phyloP scores from a whole-genome alignment of 257 asterid genomes.

The Haberlea rhodopensis region DNA sequence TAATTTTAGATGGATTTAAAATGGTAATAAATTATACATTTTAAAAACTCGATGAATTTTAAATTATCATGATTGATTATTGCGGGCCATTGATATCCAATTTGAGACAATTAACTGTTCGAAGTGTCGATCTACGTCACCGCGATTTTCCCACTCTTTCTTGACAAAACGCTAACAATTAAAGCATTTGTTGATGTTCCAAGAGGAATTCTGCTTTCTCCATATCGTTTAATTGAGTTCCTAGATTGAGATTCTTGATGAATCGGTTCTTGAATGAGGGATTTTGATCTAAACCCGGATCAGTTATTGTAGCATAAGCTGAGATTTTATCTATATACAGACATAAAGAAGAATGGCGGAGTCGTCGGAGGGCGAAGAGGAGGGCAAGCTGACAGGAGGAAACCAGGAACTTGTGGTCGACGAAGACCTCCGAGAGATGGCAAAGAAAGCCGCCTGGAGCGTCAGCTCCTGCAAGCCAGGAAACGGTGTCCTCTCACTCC shows the following conservation, averaged over 20 bases:
- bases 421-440: conserved; percentile 87
- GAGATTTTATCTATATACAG: background rate
- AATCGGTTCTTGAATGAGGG: conserved; percentile 14
- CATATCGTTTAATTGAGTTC: too few relatives aligned
- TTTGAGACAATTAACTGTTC: background rate
- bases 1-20: too few relatives aligned
- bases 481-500: conserved; percentile 73
- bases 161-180: background rate
- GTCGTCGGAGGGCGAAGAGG: conserved; percentile 85
- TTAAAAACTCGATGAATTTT: too few relatives aligned
- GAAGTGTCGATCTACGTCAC: too few relatives aligned
- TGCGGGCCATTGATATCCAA: background rate
- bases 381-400: conserved; percentile 80
- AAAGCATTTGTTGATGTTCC: background rate
- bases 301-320: background rate
- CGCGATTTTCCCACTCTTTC: background rate
- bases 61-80: too few relatives aligned
- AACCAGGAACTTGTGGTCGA: conserved; percentile 60
- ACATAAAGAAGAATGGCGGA: conserved; percentile 55
- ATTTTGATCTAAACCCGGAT: conserved; percentile 10
- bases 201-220: too few relatives aligned
- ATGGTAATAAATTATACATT: too few relatives aligned
- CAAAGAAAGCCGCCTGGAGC: conserved; percentile 92
- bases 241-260: background rate
- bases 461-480: conserved; percentile 97